phyloP scores from a whole-genome alignment of 768 basidiomycete genomes.

The Collybia nuda region DNA sequence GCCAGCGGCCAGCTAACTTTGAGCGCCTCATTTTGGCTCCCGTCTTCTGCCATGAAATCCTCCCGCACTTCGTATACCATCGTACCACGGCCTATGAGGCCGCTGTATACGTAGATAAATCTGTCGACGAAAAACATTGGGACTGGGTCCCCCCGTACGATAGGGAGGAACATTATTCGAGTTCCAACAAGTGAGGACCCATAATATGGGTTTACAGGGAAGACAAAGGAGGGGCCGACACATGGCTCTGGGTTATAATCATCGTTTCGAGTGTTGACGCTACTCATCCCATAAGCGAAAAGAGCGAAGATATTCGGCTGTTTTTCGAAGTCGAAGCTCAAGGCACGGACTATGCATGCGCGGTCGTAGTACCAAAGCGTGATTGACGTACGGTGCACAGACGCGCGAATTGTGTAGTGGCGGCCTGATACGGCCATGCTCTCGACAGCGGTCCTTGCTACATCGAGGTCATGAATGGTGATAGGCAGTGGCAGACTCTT shows the following conservation, averaged over 20 bases:
- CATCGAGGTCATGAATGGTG: too few relatives aligned
- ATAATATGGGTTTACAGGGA: neutral
- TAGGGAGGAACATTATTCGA: neutral
- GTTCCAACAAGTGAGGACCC: neutral
- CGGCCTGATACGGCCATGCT: slow-evolving; percentile 13
- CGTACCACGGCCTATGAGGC: slow-evolving; percentile 17
- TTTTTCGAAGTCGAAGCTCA: slow-evolving; percentile 17
- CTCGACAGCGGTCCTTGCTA: too few relatives aligned
- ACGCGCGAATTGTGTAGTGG: slow-evolving; percentile 17
- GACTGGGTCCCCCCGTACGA: too few relatives aligned
- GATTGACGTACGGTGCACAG: slow-evolving; percentile 14
- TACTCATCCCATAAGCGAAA: slow-evolving; percentile 8
- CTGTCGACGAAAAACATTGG: neutral
- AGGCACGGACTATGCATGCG: slow-evolving; percentile 15
- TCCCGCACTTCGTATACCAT: slow-evolving; percentile 10
- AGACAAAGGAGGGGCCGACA: neutral
- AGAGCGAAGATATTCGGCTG: slow-evolving; percentile 14
- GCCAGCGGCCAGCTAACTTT: slow-evolving; percentile 16
- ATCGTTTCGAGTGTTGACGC: slow-evolving; percentile 14
- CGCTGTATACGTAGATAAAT: slow-evolving; percentile 7
- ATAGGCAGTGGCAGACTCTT: too few relatives aligned
- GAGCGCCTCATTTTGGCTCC: neutral
- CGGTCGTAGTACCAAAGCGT: slow-evolving; percentile 27
- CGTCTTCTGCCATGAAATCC: neutral
- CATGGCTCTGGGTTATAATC: slow-evolving; percentile 7